Evolutionary conservation across 306 rosid species (phyloP).

Genomic region (Chamaecrista fasciculata): DNA sequence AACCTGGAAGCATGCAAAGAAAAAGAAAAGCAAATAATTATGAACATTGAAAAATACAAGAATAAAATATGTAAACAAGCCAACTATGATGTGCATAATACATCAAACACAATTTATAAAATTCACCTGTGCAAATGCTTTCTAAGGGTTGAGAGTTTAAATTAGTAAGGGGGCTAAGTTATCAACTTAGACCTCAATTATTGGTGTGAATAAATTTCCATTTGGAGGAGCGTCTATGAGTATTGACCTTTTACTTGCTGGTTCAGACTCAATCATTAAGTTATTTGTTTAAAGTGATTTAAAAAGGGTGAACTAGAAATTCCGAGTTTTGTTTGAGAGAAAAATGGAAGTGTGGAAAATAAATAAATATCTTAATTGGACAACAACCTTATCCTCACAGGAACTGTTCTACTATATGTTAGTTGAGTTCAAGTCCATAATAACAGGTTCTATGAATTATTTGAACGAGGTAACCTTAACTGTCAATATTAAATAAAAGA

Average conservation of each 20-base stretch:
- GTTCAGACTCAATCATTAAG: conserved; percentile 19
- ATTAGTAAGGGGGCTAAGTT: not conserved
- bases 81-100: conserved; percentile 1
- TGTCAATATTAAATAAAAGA: no score
- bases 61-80: not conserved
- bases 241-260: not conserved
- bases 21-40: conserved; percentile 23
- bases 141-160: not conserved
- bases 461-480: not conserved
- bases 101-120: conserved; percentile 1
- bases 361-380: not conserved
- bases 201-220: not conserved
- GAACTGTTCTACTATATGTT: not conserved
- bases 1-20: conserved; percentile 55
- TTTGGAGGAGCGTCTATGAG: not conserved
- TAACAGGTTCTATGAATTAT: not conserved
- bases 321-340: no score
- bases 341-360: no score
- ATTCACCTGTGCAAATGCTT: not conserved
- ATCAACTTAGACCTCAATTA: not conserved
- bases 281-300: not conserved
- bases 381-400: not conserved
- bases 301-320: not conserved
- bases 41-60: conserved; percentile 8
- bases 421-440: not conserved